Conservation (phyloP, 345 rosid species). For the Brassica carinata region DNA sequence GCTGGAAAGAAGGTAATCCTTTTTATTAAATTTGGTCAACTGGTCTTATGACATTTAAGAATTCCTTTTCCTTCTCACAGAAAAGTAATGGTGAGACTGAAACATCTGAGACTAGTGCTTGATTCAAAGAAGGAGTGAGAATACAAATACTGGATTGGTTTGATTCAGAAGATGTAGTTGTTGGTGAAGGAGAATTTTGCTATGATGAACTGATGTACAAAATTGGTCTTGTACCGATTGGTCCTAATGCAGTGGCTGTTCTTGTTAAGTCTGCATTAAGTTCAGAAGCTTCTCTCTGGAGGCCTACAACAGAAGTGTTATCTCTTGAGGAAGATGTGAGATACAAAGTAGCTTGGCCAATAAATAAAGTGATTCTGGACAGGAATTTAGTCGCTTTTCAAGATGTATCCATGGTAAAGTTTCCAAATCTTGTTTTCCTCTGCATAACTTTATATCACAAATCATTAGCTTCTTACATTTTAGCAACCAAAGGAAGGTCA, state of each 20-base stretch:
- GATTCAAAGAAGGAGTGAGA: not conserved
- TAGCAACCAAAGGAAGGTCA: too few species aligned
- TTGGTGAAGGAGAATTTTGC: not conserved
- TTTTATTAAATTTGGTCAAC: not conserved
- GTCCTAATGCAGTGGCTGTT: too few species aligned
- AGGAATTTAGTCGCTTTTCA: not conserved
- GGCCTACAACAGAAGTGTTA: too few species aligned
- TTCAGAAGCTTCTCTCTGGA: too few species aligned
- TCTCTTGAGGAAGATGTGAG: not conserved
- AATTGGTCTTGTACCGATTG: slow-evolving; percentile 7
- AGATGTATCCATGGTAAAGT: not conserved
- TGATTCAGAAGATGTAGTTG: not conserved
- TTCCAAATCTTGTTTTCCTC: too few species aligned
- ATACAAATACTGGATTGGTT: not conserved
- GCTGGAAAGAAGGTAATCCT: slow-evolving; percentile 14
- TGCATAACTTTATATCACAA: too few species aligned
- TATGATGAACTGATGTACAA: slow-evolving; percentile 4
- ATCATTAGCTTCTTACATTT: too few species aligned
- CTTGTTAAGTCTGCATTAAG: too few species aligned
- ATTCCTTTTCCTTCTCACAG: not conserved
- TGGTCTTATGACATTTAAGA: not conserved
- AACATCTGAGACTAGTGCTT: not conserved
- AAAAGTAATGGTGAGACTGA: not conserved
- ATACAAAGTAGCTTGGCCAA: slow-evolving; percentile 3
- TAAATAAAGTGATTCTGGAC: not conserved